Evolutionary conservation across 176 grass and related monocot genomes (phyloP), one percentile per base, ranked within the genome.

Genomic region (Luzula sylvatica): DNA sequence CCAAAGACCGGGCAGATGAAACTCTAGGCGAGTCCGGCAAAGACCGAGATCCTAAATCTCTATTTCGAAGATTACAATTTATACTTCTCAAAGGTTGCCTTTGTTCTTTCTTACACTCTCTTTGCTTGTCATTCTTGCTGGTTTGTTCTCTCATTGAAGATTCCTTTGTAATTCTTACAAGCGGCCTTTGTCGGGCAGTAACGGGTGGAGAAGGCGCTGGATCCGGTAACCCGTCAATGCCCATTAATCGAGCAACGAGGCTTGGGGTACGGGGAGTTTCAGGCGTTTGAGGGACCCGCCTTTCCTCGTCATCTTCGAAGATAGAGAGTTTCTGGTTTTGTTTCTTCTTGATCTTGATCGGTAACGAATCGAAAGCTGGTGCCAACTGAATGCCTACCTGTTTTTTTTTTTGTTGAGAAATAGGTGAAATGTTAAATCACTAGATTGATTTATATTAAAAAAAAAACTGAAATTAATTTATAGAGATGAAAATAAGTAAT

Each of bases 191-290:
- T 15, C 5, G 19, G 12, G 14, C 58, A 20, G 50, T 55, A 23
- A 26, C 27, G 1, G 75, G 60, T 3, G 75, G 61, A 1, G 82
- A 70, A 20, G 73, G 41, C 19, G 72, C 13, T 2, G 68, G 25
- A 14, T 88, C 68, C 1, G 87, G 87, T 13, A 93, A 68, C 41
- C 73, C 81, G 46, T 86, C 77, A 64, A 93, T 67, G 55, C 81
- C 87, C 87, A 93, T 93, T 52, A 93, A 78, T 0, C 87, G 77
- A 15, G 87, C 87, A 11, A 86, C 77, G 28, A 93, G 69, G 70
- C 87, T 69, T 9, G 81, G 87, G 41, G 81, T 93, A 17, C 87
- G 50, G 3, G 87, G 87, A 28, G 87, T 93, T n/a, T 71, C 87
- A n/a, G 77, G 60, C 70, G 70, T 78, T 74, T 23, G 77, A 62